Percentiles rank a stretch among this genome's conserved stretches.
These are phyloP conservation scores for Aspergillus arachidicola DNA, from an alignment of 2,329 filamentous ascomycete genomes.

Conservation along the genomic window DNA sequence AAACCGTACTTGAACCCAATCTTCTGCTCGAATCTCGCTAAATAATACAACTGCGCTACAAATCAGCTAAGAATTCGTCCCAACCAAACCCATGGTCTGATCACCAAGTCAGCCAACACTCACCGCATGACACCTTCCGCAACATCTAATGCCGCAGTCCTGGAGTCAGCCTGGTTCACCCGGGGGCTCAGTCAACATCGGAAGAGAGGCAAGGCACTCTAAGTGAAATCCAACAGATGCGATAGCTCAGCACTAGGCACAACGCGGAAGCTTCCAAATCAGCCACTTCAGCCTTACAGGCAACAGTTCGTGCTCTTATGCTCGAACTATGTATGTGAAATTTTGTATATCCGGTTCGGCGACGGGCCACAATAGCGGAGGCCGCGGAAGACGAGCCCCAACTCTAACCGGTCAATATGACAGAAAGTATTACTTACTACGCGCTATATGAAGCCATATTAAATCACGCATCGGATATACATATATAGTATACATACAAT, in stretches of 20 bases:
- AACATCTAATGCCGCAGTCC: neutral
- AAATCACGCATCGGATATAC: neutral
- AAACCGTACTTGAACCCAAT: neutral
- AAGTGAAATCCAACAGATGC: neutral
- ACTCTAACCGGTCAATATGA: neutral
- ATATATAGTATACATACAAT: neutral
- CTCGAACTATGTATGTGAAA: neutral
- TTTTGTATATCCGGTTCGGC: neutral
- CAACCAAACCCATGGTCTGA: neutral
- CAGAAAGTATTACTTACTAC: neutral
- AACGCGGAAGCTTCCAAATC: neutral
- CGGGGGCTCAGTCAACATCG: neutral
- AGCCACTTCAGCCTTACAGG: constrained; percentile 1
- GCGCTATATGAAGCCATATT: neutral
- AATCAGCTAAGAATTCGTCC: neutral
- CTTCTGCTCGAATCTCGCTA: neutral
- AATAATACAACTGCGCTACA: neutral
- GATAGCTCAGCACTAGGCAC: neutral
- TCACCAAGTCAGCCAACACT: neutral
- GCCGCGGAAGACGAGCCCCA: neutral
- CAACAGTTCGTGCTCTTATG: neutral
- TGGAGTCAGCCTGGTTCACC: neutral
- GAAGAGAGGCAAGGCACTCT: neutral
- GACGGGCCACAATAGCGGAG: neutral
- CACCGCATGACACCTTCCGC: neutral